Conservation (phyloP, 257 asterid genomes). For the Petunia secreta region DNA sequence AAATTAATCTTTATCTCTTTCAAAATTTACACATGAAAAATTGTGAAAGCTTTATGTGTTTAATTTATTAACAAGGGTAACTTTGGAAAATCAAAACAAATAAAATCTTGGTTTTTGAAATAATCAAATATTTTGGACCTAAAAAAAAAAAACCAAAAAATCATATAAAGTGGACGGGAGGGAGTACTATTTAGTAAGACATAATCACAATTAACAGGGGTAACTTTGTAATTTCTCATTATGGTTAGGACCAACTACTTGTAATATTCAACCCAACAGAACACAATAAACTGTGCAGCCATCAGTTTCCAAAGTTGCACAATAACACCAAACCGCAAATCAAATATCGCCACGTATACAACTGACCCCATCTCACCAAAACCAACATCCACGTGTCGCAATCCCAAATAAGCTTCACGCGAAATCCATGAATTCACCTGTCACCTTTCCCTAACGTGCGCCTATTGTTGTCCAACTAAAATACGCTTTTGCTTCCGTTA, state of each 20-base stretch:
- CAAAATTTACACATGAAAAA: too few relatives aligned
- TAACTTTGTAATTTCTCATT: slow-evolving; percentile 29
- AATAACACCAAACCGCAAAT: background rate
- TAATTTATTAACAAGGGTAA: too few relatives aligned
- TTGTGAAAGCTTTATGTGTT: too few relatives aligned
- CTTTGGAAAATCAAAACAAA: too few relatives aligned
- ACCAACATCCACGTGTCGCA: slow-evolving; percentile 36
- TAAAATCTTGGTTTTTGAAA: too few relatives aligned
- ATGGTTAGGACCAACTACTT: background rate
- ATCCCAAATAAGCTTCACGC: slow-evolving; percentile 32
- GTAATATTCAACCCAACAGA: too few relatives aligned
- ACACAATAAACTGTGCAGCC: background rate
- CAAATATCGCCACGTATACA: slow-evolving; percentile 30
- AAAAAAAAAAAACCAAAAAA: too few relatives aligned
- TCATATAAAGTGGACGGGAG: too few relatives aligned
- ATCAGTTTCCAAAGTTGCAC: background rate
- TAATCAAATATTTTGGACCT: too few relatives aligned
- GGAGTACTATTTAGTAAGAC: too few relatives aligned
- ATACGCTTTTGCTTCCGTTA: slow-evolving; percentile 35
- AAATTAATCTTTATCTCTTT: too few relatives aligned
- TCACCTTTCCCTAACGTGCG: slow-evolving; percentile 19
- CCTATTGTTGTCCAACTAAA: slow-evolving; percentile 33
- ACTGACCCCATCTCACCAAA: background rate
- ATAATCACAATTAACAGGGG: background rate
- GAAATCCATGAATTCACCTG: slow-evolving; percentile 32